Base-by-base conservation (phyloP, 176 grass and related monocot species). In the Elaeis guineensis region DNA sequence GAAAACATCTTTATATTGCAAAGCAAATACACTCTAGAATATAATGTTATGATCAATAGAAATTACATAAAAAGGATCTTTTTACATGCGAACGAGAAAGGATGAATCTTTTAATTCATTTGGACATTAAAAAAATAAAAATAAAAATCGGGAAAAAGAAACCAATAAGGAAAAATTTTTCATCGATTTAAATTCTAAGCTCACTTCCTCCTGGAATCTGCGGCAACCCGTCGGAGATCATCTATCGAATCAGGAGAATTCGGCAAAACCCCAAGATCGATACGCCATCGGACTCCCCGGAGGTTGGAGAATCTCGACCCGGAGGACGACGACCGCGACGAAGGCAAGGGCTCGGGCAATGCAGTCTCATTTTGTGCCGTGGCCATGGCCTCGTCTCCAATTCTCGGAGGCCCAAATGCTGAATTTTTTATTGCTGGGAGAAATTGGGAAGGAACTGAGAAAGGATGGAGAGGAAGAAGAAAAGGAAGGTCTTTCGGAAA, bases 121-220 rank as follows among this genome's bases (percentile, higher is more conserved):
- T 17, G 25, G 19, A 22, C 51, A 56, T 44, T 6, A 30, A 30
- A 30, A 30, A 30, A 30, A 29, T 6, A 4, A 30, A 30, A 30
- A 30, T 30, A 5, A 30, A 30, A 30, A 1, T 30, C 28, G 23
- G 6, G 35, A 44, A 44, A 44, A 44, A 44, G 9, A 44, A 44
- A 44, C 11, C 35, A 21, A 57, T 57, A 70, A 59, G 4, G 6
- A 23, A 25, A 8, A 15, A 20, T 52, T 17, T 51, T 26, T 12
- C 48, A 61, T 44, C 35, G 11, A 44, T 12, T 44, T 44, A 14
- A 44, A 51, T 61, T 21, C 17, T 17, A 73, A 62, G 14, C 28
- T 77, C 48, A 95, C 90, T 86, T 95, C 51, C 91, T 80, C 78
- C 91, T 79, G 58, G 86, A 90, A 75, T 96, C 83, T 17, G 91